Evolutionary conservation across 2,329 filamentous ascomycete genomes (phyloP).

Genomic region (Neonectria neomacrospora): DNA sequence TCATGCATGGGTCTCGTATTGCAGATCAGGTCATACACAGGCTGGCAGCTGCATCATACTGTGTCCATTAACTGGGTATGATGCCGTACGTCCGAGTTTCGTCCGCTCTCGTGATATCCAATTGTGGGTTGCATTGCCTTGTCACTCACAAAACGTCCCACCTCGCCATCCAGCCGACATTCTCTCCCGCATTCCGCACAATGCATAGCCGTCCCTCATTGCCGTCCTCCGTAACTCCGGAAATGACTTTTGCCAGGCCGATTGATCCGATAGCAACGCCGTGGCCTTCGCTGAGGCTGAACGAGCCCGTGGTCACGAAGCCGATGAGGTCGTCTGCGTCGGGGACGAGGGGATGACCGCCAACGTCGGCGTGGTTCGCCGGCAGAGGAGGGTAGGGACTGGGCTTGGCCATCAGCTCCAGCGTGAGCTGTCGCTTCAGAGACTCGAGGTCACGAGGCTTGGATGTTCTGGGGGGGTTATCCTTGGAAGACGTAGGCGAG

Average conservation of each 20-base stretch:
- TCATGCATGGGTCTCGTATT: slow-evolving; percentile 18
- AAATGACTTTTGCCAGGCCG: slow-evolving; percentile 66
- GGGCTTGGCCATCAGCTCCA: slow-evolving; percentile 57
- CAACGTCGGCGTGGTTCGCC: slow-evolving; percentile 53
- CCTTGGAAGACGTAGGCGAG: slow-evolving; percentile 1
- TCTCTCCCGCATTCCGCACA: slow-evolving; percentile 83
- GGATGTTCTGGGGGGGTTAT: slow-evolving; percentile 29
- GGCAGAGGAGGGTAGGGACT: slow-evolving; percentile 48
- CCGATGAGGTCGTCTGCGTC: slow-evolving; percentile 81
- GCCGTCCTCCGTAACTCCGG: slow-evolving; percentile 43
- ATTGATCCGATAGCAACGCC: slow-evolving; percentile 81
- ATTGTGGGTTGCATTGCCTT: background rate
- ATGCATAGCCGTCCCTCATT: slow-evolving; percentile 74
- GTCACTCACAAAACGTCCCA: slow-evolving; percentile 74
- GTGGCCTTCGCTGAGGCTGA: slow-evolving; percentile 79
- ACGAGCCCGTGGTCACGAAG: slow-evolving; percentile 89
- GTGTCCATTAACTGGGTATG: background rate
- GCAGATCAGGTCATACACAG: slow-evolving; percentile 8
- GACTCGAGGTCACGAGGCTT: slow-evolving; percentile 47
- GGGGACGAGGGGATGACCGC: slow-evolving; percentile 75
- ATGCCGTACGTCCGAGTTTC: background rate
- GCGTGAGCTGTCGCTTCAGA: slow-evolving; percentile 58
- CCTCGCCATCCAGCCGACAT: slow-evolving; percentile 78
- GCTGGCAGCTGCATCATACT: background rate
- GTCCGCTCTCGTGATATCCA: background rate